phyloP scores from a whole-genome alignment of 2,329 filamentous ascomycete species.

The Apiospora hydei region DNA sequence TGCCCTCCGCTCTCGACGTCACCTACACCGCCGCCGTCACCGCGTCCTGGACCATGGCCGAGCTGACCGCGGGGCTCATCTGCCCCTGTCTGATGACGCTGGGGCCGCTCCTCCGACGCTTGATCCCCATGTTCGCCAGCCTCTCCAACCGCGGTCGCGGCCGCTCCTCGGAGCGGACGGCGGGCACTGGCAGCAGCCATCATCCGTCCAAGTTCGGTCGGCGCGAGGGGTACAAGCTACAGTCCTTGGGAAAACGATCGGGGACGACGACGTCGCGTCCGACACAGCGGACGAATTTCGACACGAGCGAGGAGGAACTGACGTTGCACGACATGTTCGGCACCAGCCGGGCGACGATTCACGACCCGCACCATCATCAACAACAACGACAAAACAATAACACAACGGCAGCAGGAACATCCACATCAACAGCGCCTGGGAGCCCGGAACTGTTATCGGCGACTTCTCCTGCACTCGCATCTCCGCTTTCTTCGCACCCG shows the following conservation, averaged over 20 bases:
- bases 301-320: background rate
- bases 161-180: background rate
- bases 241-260: background rate
- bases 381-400: too few species aligned
- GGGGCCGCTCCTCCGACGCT: background rate
- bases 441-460: background rate
- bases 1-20: background rate
- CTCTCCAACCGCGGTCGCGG: background rate
- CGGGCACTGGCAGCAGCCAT: background rate
- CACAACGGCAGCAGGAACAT: too few species aligned
- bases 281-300: background rate
- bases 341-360: background rate
- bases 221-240: background rate
- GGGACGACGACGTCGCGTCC: background rate
- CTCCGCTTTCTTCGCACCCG: background rate
- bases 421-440: too few species aligned
- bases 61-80: background rate
- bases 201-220: background rate
- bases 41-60: slow-evolving; percentile 18
- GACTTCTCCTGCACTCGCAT: background rate
- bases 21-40: slow-evolving; percentile 7
- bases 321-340: slow-evolving; percentile 14
- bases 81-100: slow-evolving; percentile 24
- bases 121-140: background rate
- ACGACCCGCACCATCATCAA: background rate